phyloP scores from a whole-genome alignment of 495 filamentous ascomycete species.

The Xylaria flabelliformis region DNA sequence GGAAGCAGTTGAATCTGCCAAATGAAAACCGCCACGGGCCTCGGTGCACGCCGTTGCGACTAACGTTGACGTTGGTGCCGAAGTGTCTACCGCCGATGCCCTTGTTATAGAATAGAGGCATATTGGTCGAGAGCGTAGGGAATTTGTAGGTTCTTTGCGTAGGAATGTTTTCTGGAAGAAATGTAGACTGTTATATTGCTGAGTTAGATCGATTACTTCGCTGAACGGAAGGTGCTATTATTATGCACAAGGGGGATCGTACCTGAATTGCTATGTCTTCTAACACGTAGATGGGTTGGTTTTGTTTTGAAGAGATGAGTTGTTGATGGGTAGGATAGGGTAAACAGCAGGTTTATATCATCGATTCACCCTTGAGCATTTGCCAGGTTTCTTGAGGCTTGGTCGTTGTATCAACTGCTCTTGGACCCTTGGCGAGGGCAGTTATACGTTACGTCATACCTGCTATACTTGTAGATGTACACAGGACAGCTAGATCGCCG shows the following conservation, averaged over 20 bases:
- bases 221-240: not conserved
- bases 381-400: constrained; percentile 11
- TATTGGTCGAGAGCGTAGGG: constrained; percentile 13
- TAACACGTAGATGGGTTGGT: not conserved
- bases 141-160: not conserved
- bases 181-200: constrained; percentile 2
- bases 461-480: not conserved
- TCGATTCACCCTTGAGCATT: not conserved
- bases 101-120: constrained; percentile 42
- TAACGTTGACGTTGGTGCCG: constrained; percentile 41
- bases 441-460: constrained; percentile 2
- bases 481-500: not conserved
- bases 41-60: constrained; percentile 39
- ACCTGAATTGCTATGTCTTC: not conserved
- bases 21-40: constrained; percentile 44
- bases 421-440: not conserved
- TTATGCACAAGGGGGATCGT: not conserved
- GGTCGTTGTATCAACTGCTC: not conserved
- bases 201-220: not conserved
- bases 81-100: constrained; percentile 40
- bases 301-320: constrained; percentile 1
- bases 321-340: not conserved
- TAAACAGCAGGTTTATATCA: constrained; percentile 4
- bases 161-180: not conserved
- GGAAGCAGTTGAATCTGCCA: constrained; percentile 45